Conservation (phyloP, 1,139 yeast species). For the Sugiyamaella japonica region DNA sequence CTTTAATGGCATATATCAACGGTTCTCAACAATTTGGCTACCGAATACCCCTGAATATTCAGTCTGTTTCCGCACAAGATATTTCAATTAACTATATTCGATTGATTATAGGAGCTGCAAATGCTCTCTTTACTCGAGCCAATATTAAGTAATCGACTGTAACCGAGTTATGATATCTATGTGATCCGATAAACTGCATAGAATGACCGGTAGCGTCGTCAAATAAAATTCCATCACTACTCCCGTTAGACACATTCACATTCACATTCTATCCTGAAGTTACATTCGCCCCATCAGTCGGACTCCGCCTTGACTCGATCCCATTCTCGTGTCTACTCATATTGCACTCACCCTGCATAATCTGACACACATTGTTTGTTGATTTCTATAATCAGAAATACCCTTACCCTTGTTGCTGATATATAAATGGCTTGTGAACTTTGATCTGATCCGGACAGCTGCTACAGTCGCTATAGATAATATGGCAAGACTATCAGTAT, state of each 20-base stretch:
- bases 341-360: conserved; percentile 4
- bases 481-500: conserved; percentile 1
- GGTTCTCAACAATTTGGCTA: too few relatives aligned
- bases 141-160: too few relatives aligned
- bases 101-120: too few relatives aligned
- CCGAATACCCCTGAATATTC: neutral
- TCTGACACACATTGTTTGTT: neutral
- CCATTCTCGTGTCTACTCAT: neutral
- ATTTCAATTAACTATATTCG: too few relatives aligned
- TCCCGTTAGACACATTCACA: too few relatives aligned
- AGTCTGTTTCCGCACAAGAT: neutral
- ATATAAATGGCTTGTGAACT: neutral
- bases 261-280: too few relatives aligned
- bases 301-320: neutral
- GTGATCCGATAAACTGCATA: too few relatives aligned
- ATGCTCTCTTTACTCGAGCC: too few relatives aligned
- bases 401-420: neutral
- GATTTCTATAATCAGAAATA: neutral
- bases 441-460: neutral
- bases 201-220: too few relatives aligned
- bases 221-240: too few relatives aligned
- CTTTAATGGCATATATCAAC: neutral
- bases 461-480: neutral
- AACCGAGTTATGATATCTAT: too few relatives aligned
- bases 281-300: neutral